Evolutionary conservation across 1,139 yeast species (phyloP), one percentile per base, ranked within the genome.

Genomic region (Taphrina wiesneri): DNA sequence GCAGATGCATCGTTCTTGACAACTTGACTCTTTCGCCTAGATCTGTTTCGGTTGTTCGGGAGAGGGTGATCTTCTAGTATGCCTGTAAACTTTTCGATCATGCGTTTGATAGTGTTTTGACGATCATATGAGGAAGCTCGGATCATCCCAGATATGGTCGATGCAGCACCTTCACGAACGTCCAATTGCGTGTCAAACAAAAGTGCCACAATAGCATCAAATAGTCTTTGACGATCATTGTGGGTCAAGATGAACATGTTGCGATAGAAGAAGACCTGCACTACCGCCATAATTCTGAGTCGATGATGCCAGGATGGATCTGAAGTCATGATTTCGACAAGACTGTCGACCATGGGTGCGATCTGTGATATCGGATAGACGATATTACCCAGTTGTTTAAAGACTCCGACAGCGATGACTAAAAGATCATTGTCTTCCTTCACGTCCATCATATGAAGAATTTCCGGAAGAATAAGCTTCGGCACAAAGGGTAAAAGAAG

Each of bases 401-500:
- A 83, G 2, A 83, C 77, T 1, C 81, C 72, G 1, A 82, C 80
- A 0, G 90, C 87, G 52, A 82, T 82, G 41, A 88, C 78, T 63
- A 84, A 83, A 0, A 92, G 87, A 69, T 92, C 82, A 69, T 86
- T 88, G 25, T 90, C 91, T 70, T 93, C 98, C 70, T 91, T 86
- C 79, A 89, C 82, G 63, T 82, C 82, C 66, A 86, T 84, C 67
- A 91, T 78, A 34, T 82, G 81, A 71, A 90, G 79, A 69, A 90
- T 78, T 70, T 90, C 87, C 17, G 97, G 97, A 1, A 90, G 77
- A 56, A 92, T 81, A 66, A 83, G 77, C 1, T 78, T 59, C 5
- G 79, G 75, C 41, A 79, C 68, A 17, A 77, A 67, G 0, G 78
- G 76, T 52, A 68, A 13, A 23, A 71, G 41, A 13, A 61, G 51